Percentiles rank a stretch among this genome's conserved stretches.
Evolutionary conservation across 2,329 filamentous ascomycete genomes (phyloP).

Genomic region (Dryadomyces sulphureus): DNA sequence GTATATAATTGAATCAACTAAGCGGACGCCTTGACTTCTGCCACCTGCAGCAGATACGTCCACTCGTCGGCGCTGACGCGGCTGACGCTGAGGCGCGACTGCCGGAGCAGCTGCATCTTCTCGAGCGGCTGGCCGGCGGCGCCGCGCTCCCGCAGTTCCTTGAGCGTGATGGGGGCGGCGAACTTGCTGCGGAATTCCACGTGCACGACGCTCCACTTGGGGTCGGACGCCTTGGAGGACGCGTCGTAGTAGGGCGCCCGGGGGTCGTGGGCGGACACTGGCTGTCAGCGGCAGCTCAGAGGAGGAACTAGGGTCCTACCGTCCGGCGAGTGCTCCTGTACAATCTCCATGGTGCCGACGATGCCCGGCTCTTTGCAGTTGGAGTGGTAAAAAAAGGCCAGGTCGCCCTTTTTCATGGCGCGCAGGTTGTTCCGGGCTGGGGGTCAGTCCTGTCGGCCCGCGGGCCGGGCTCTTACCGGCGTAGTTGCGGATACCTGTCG

Average conservation of each 20-base stretch:
- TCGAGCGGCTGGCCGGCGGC: conserved; percentile 40
- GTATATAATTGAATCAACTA: not conserved
- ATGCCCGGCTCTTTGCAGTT: conserved; percentile 85
- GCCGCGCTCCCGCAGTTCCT: conserved; percentile 53
- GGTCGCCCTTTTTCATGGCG: conserved; percentile 79
- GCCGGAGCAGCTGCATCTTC: conserved; percentile 71
- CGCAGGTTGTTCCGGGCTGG: conserved; percentile 75
- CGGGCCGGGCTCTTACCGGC: conserved; percentile 23
- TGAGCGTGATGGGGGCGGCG: conserved; percentile 50
- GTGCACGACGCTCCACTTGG: conserved; percentile 80
- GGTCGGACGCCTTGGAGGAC: conserved; percentile 52
- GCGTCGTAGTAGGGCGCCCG: conserved; percentile 72
- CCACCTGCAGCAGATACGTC: conserved; percentile 42
- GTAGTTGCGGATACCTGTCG: conserved; percentile 37
- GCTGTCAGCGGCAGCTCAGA: conserved; percentile 2
- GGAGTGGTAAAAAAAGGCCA: conserved; percentile 95
- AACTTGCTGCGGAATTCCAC: conserved; percentile 83
- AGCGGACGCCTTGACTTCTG: conserved; percentile 20
- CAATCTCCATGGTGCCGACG: conserved; percentile 78
- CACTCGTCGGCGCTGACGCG: conserved; percentile 51
- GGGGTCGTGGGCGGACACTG: conserved; percentile 56
- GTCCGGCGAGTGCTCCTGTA: conserved; percentile 69
- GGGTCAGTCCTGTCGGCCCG: no score
- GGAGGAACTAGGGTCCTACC: conserved; percentile 30
- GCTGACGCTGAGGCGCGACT: conserved; percentile 69